phyloP scores from a whole-genome alignment of 1,284 basidiomycete genomes.

The Ustilago esculenta region DNA sequence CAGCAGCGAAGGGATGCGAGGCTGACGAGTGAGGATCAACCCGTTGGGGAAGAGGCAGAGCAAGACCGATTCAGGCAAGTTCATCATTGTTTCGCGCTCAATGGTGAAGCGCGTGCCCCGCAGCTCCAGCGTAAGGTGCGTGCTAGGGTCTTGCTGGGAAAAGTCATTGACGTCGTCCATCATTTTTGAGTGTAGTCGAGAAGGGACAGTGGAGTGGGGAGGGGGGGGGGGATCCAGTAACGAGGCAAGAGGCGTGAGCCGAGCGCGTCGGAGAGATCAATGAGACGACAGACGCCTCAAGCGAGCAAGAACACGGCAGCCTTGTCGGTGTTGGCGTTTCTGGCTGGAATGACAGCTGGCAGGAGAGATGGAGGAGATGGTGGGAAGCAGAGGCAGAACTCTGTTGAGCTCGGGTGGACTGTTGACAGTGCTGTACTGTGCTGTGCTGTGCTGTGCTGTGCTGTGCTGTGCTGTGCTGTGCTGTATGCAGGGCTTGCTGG shows the following conservation, averaged over 20 bases:
- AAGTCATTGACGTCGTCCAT: slow-evolving; percentile 51
- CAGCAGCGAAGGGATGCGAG: slow-evolving; percentile 69
- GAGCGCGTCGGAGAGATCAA: too few relatives aligned
- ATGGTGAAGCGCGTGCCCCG: slow-evolving; percentile 91
- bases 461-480: too few relatives aligned
- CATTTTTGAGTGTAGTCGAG: background rate
- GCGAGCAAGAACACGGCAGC: background rate
- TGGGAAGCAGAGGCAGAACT: too few relatives aligned
- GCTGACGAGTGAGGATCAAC: slow-evolving; percentile 88
- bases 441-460: too few relatives aligned
- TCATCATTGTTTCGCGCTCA: slow-evolving; percentile 97
- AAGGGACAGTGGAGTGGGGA: background rate
- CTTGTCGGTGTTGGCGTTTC: background rate
- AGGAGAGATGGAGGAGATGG: background rate
- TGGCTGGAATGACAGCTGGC: background rate
- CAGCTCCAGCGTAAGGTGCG: slow-evolving; percentile 88
- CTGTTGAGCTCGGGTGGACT: too few relatives aligned
- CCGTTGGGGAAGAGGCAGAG: slow-evolving; percentile 98
- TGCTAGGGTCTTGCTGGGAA: slow-evolving; percentile 60
- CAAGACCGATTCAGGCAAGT: slow-evolving; percentile 93
- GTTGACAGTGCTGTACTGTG: too few relatives aligned
- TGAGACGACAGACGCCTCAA: too few relatives aligned
- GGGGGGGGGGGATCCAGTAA: background rate
- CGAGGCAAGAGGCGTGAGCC: background rate
- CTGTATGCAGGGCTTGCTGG: too few relatives aligned